These are phyloP conservation scores for Lentinula guzmanii DNA, from an alignment of 768 basidiomycete species.

Conservation along the genomic window DNA sequence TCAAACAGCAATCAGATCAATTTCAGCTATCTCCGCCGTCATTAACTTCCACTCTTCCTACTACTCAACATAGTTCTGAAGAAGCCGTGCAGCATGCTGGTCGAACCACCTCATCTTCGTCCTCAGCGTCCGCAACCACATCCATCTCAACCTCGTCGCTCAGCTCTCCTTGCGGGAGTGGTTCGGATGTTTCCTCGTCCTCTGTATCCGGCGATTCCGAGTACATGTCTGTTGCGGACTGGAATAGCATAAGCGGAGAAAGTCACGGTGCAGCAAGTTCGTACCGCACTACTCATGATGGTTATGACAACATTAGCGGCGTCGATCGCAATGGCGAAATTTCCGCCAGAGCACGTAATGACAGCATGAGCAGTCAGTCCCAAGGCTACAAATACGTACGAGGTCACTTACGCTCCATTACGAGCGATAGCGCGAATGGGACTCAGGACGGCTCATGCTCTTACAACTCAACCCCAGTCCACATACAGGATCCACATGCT, in stretches of 20 bases:
- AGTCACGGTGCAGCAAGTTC: background rate
- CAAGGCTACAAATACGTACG: background rate
- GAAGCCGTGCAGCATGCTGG: background rate
- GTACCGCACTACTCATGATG: background rate
- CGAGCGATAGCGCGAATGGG: background rate
- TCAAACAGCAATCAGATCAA: background rate
- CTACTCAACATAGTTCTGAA: background rate
- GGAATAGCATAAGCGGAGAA: background rate
- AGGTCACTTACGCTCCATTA: background rate
- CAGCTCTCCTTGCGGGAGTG: background rate
- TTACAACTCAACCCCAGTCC: background rate
- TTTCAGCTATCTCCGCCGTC: background rate
- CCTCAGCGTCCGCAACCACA: background rate
- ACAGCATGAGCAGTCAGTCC: background rate
- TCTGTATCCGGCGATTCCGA: constrained; percentile 1
- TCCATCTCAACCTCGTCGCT: background rate
- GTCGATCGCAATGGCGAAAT: background rate
- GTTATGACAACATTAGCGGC: background rate
- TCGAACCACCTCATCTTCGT: background rate
- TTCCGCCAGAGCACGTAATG: background rate
- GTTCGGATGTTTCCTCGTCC: background rate
- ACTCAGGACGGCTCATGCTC: background rate
- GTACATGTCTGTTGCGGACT: constrained; percentile 1
- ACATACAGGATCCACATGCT: background rate
- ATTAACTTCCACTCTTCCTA: background rate